These are phyloP conservation scores for Tricladium varicosporioides DNA, from an alignment of 2,329 filamentous ascomycete species.

Conservation along the genomic window DNA sequence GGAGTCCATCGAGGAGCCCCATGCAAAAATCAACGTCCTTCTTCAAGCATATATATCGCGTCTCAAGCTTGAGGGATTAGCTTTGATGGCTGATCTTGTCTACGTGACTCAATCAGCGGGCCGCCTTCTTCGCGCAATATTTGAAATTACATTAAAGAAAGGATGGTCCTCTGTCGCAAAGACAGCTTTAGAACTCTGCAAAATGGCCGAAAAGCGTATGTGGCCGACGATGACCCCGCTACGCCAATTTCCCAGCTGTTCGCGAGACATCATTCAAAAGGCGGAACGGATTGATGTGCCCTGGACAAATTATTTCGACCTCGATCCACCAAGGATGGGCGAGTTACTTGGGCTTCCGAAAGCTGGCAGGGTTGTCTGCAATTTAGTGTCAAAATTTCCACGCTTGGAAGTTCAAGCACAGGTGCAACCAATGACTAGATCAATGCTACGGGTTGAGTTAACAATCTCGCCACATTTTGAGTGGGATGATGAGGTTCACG, in stretches of 20 bases:
- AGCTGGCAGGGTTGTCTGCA: slow-evolving; percentile 81
- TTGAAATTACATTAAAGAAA: slow-evolving; percentile 96
- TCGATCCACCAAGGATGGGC: slow-evolving; percentile 94
- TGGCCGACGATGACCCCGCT: slow-evolving; percentile 98
- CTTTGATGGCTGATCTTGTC: slow-evolving; percentile 96
- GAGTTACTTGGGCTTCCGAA: slow-evolving; percentile 89
- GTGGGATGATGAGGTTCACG: slow-evolving; percentile 90
- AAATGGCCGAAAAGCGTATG: slow-evolving; percentile 99
- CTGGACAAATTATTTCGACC: slow-evolving; percentile 91
- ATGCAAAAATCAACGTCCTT: slow-evolving; percentile 97
- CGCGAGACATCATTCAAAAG: slow-evolving; percentile 84
- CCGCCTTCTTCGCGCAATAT: slow-evolving; percentile 90
- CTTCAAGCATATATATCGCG: slow-evolving; percentile 95
- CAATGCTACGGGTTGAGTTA: slow-evolving; percentile 85
- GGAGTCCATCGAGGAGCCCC: slow-evolving; percentile 93
- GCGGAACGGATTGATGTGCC: slow-evolving; percentile 92
- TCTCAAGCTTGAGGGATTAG: slow-evolving; percentile 88
- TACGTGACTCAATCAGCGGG: slow-evolving; percentile 98
- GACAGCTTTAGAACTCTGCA: slow-evolving; percentile 89
- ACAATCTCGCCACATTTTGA: slow-evolving; percentile 92
- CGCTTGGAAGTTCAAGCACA: slow-evolving; percentile 89
- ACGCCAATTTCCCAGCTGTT: slow-evolving; percentile 81
- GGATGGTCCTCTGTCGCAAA: slow-evolving; percentile 94
- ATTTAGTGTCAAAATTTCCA: slow-evolving; percentile 87
- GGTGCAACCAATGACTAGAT: slow-evolving; percentile 91